Conservation (phyloP, 73 alveolate species). For the Tetrahymena elliotti region DNA sequence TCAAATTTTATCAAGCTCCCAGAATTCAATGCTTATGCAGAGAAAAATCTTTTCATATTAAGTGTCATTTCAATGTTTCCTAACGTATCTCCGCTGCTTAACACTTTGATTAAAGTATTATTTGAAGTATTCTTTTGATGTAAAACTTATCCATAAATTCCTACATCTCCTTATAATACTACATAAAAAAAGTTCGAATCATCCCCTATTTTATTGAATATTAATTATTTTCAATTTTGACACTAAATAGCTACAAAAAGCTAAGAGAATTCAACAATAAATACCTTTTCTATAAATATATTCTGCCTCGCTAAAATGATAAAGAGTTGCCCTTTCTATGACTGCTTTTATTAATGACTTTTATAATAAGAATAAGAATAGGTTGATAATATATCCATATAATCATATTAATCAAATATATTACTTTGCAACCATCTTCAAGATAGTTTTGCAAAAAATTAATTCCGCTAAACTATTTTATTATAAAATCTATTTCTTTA, state of each 20-base stretch:
- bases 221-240: too few relatives aligned
- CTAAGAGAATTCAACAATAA: background rate
- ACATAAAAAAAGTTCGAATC: background rate
- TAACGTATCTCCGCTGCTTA: background rate
- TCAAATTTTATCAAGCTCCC: background rate
- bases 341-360: background rate
- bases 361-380: background rate
- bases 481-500: background rate
- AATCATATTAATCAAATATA: too few relatives aligned
- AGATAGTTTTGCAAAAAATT: background rate
- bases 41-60: background rate
- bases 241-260: too few relatives aligned
- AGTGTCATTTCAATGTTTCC: background rate
- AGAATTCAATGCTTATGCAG: background rate
- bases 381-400: too few relatives aligned
- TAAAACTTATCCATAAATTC: background rate
- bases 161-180: background rate
- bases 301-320: background rate
- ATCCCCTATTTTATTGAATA: background rate
- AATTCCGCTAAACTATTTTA: background rate
- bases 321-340: background rate
- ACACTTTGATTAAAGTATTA: background rate
- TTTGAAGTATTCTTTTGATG: background rate
- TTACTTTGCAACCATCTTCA: background rate
- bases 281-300: background rate